Evolutionary conservation across 169 alveolate species (phyloP).

Genomic region (Plasmodium fragile): DNA sequence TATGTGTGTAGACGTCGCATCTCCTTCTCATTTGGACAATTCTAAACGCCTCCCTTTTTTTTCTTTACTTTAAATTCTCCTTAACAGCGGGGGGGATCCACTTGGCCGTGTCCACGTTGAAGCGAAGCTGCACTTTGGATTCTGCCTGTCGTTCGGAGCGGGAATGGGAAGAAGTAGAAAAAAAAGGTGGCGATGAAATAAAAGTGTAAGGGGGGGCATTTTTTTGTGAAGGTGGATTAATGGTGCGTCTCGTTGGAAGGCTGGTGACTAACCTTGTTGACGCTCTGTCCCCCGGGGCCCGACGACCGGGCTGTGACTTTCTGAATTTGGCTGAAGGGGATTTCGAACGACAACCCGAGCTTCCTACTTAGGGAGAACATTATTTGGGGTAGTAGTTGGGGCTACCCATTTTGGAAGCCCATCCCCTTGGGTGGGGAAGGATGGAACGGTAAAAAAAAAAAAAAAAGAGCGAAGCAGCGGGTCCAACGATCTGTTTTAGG

Average conservation of each 20-base stretch:
- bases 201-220: background rate
- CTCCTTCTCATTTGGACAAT: background rate
- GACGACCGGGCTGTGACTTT: conserved; percentile 80
- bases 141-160: conserved; percentile 79
- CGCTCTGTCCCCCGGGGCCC: conserved; percentile 90
- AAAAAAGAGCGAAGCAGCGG: background rate
- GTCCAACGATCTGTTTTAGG: background rate
- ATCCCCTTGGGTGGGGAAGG: background rate
- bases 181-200: background rate
- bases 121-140: conserved; percentile 85
- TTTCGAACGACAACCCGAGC: conserved; percentile 41
- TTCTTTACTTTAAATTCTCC: conserved; percentile 80
- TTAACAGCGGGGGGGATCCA: conserved; percentile 81
- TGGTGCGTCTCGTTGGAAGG: background rate
- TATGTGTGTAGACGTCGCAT: background rate
- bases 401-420: background rate
- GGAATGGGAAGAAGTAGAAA: background rate
- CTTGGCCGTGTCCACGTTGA: conserved; percentile 79
- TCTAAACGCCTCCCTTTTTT: background rate
- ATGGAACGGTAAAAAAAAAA: background rate
- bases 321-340: conserved; percentile 49
- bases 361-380: conserved; percentile 45
- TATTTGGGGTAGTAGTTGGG: background rate
- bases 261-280: conserved; percentile 80
- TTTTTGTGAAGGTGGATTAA: background rate